Conservation (phyloP, 345 rosid species). For the Rhizophora apiculata region DNA sequence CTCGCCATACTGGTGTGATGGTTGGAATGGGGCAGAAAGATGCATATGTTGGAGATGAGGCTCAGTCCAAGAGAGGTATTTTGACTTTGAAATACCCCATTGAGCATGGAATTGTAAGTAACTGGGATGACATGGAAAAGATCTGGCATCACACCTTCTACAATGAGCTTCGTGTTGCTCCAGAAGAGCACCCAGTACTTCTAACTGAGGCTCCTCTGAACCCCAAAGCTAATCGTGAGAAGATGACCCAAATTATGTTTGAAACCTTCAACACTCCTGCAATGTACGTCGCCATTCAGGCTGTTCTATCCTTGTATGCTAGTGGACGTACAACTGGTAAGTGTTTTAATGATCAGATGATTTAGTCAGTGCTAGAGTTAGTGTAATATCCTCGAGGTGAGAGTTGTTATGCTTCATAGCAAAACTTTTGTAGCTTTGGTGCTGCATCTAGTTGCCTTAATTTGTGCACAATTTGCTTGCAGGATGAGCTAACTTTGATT, state of each 20-base stretch:
- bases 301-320: constrained; percentile 89
- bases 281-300: constrained; percentile 92
- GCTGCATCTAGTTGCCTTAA: no score
- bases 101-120: constrained; percentile 92
- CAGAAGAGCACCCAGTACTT: constrained; percentile 75
- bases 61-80: constrained; percentile 72
- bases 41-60: constrained; percentile 91
- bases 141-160: constrained; percentile 94
- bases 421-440: no score
- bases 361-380: no score
- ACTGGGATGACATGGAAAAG: constrained; percentile 98
- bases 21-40: constrained; percentile 83
- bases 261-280: constrained; percentile 92
- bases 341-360: constrained; percentile 8
- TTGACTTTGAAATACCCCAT: constrained; percentile 76
- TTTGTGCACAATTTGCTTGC: no score
- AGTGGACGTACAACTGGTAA: constrained; percentile 97
- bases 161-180: constrained; percentile 95
- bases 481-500: no score
- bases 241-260: constrained; percentile 97
- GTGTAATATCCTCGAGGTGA: no score
- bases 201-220: constrained; percentile 91
- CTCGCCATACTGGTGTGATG: constrained; percentile 95
- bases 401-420: no score
- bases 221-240: constrained; percentile 98